Conservation (phyloP, 2,329 filamentous ascomycete genomes). For the Calonectria pteridis region DNA sequence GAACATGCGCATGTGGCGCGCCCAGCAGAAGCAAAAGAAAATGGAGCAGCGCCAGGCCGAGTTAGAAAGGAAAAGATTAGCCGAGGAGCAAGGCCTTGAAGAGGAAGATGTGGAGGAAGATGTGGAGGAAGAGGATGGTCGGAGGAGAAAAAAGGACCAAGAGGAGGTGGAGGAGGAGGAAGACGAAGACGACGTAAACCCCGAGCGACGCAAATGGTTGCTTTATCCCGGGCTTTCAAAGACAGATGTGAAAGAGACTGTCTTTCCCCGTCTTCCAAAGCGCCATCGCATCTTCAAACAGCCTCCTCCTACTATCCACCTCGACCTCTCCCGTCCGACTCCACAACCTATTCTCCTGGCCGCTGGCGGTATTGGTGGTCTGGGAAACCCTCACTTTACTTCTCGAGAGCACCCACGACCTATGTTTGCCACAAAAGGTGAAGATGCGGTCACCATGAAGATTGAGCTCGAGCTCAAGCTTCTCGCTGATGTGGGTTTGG, state of each 20-base stretch:
- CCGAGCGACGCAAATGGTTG: slow-evolving; percentile 80
- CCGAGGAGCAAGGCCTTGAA: slow-evolving; percentile 17
- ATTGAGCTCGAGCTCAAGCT: slow-evolving; percentile 94
- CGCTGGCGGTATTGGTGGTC: slow-evolving; percentile 87
- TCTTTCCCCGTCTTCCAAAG: slow-evolving; percentile 64
- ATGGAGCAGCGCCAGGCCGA: slow-evolving; percentile 51
- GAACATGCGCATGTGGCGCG: slow-evolving; percentile 48
- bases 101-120: slow-evolving; percentile 35
- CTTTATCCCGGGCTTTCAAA: slow-evolving; percentile 83
- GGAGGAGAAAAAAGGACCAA: slow-evolving; percentile 33
- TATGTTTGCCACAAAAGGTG: slow-evolving; percentile 89
- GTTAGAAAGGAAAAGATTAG: slow-evolving; percentile 42
- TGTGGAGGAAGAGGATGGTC: slow-evolving; percentile 23
- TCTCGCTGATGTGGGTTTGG: slow-evolving; percentile 92
- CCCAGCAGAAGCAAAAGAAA: slow-evolving; percentile 49
- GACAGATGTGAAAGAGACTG: slow-evolving; percentile 71
- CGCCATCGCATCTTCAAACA: slow-evolving; percentile 72
- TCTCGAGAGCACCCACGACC: slow-evolving; percentile 81
- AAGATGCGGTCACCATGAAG: slow-evolving; percentile 80
- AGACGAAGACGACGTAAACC: slow-evolving; percentile 58
- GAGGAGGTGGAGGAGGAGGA: slow-evolving; percentile 43
- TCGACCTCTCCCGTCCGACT: slow-evolving; percentile 83
- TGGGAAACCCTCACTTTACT: slow-evolving; percentile 95
- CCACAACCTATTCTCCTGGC: slow-evolving; percentile 87
- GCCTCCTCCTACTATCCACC: slow-evolving; percentile 77